Conservation (phyloP, 2,329 filamentous ascomycete genomes). For the Epichloe hybrida region DNA sequence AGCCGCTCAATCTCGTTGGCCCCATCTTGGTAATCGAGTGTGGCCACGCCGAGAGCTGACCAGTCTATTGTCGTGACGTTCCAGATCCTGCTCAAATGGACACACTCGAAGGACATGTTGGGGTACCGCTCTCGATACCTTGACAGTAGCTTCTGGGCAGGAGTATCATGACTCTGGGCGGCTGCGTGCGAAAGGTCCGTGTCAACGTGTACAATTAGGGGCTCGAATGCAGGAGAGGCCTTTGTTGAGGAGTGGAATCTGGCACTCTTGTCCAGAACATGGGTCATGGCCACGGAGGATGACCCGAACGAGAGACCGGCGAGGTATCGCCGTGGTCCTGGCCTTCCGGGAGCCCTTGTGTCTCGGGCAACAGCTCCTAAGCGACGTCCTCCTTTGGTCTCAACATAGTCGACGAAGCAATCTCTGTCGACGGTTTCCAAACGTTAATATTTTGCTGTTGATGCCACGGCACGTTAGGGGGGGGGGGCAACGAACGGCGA, state of each 20-base stretch:
- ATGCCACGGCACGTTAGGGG: neutral
- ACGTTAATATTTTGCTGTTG: neutral
- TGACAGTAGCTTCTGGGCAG: constrained; percentile 32
- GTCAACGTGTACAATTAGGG: constrained; percentile 47
- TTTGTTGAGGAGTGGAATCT: constrained; percentile 50
- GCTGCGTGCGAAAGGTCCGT: constrained; percentile 19
- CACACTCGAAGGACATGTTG: constrained; percentile 45
- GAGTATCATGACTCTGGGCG: constrained; percentile 9
- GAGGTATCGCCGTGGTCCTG: constrained; percentile 38
- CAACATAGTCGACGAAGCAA: constrained; percentile 69
- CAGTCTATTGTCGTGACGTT: constrained; percentile 38
- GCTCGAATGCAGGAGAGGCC: constrained; percentile 51
- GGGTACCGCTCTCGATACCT: constrained; percentile 50
- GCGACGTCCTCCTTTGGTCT: constrained; percentile 68
- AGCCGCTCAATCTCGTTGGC: constrained; percentile 31
- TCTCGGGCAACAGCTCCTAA: constrained; percentile 38
- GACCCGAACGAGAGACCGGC: constrained; percentile 73
- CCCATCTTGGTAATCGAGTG: neutral
- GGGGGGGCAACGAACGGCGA: too few species aligned
- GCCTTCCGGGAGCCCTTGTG: constrained; percentile 23
- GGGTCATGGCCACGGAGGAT: constrained; percentile 64
- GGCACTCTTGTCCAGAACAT: constrained; percentile 60
- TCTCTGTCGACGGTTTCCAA: constrained; percentile 13
- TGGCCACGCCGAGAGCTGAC: constrained; percentile 25
- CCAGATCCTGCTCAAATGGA: constrained; percentile 53